Conservation (phyloP, 495 filamentous ascomycete genomes). For the Hypoxylon lienhwacheense region DNA sequence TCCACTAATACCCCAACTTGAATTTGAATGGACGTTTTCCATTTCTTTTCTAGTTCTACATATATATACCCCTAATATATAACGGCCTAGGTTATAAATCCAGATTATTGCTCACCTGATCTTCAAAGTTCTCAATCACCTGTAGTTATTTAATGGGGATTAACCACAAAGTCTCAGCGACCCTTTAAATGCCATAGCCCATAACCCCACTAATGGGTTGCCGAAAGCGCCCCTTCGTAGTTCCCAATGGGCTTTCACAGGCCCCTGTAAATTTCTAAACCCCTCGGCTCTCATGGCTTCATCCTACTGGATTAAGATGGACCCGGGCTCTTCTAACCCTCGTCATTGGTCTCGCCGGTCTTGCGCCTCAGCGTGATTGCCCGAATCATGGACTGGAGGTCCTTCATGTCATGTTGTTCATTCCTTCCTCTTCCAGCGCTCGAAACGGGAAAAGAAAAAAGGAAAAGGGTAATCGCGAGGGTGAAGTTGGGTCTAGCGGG, state of each 20-base stretch:
- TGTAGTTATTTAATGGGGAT: slow-evolving; percentile 1
- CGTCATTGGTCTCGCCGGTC: slow-evolving; percentile 26
- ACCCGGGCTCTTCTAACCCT: slow-evolving; percentile 25
- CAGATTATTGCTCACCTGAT: too few species aligned
- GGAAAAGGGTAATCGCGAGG: slow-evolving; percentile 5
- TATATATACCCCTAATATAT: too few species aligned
- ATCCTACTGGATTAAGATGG: slow-evolving; percentile 34
- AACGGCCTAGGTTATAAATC: slow-evolving; percentile 7
- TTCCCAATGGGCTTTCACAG: slow-evolving; percentile 6
- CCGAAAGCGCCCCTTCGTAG: slow-evolving; percentile 24
- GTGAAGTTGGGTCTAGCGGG: neutral
- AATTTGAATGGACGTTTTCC: neutral
- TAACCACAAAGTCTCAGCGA: slow-evolving; percentile 2
- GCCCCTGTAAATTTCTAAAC: slow-evolving; percentile 33
- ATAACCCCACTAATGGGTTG: slow-evolving; percentile 28
- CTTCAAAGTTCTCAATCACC: neutral
- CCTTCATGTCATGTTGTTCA: slow-evolving; percentile 23
- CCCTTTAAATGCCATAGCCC: neutral
- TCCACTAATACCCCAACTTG: too few species aligned
- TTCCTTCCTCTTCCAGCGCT: slow-evolving; percentile 33
- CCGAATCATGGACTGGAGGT: slow-evolving; percentile 34
- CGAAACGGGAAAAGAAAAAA: slow-evolving; percentile 23
- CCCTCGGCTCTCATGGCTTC: slow-evolving; percentile 36
- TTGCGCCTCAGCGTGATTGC: slow-evolving; percentile 35
- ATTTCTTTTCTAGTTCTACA: too few species aligned